Base-by-base conservation (phyloP, 2,329 filamentous ascomycete genomes). In the Paramyrothecium roridum region DNA sequence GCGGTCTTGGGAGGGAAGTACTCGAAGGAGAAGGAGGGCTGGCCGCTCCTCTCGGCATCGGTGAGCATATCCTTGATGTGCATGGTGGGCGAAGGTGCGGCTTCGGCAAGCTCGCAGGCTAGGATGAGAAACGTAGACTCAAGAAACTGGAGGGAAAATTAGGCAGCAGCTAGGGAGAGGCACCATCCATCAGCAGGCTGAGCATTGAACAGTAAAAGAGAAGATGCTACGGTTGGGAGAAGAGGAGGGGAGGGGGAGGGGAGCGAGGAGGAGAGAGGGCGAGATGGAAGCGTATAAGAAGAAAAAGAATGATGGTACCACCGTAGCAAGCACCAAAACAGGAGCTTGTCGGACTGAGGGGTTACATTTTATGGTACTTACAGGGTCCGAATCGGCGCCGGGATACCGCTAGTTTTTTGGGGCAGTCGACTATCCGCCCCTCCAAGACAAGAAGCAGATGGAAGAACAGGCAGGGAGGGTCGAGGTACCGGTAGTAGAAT, bases 1-100 rank as follows among this genome's bases (percentile, higher is more conserved):
- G 91, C 89, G 8, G 95, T 99, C 80, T 99, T 99, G 43, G 95
- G 95, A 52, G 95, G 95, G 76, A 99, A 99, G 81, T 96, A 99
- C 75, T 99, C 95, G 79, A 99, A 99, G 57, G 95, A 99, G 81
- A 97, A 97, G 70, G 92, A 95, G 56, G 93, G 89, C 67, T 89
- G 84, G 70, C 87, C 86, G 67, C 87, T 85, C 76, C 84, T 83
- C 75, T 92, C 86, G 74, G 93, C 87, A 65, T 93, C 89, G 64
- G 84, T 80, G 67, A 99, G 83, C 81, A 97, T 97, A 66, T 95
- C 86, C 64, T 88, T 90, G 81, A 99, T 93, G 77, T 98, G 95
- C 93, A 99, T 98, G 61, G 70, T 87, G 82, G 65, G 23, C 46
- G 46, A 33, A 11, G 13, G 17, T 37, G 33, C 33, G 49, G 17